A percentile compares a stretch with the other conserved stretches of the same genome.
Conservation (phyloP, 1,284 basidiomycete genomes). For the Somion occarium region DNA sequence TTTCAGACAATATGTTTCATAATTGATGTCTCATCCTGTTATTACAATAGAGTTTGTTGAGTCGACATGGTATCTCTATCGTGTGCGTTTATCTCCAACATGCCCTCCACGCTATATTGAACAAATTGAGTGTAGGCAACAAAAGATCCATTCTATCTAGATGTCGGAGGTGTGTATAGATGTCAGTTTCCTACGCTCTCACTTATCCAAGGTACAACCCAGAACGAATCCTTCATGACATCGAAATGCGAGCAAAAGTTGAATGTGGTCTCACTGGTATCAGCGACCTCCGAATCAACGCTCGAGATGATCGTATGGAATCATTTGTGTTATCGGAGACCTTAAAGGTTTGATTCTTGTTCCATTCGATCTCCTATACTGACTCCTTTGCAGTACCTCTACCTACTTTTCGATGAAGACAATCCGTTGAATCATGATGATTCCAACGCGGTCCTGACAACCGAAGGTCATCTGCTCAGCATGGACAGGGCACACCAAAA, state of each 20-base stretch:
- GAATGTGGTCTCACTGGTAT: slow-evolving; percentile 84
- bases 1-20: background rate
- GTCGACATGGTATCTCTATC: slow-evolving; percentile 91
- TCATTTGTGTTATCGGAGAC: slow-evolving; percentile 90
- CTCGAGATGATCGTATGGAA: slow-evolving; percentile 88
- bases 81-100: slow-evolving; percentile 44
- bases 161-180: slow-evolving; percentile 54
- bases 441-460: slow-evolving; percentile 84
- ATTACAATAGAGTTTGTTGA: slow-evolving; percentile 74
- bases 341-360: slow-evolving; percentile 57
- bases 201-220: background rate
- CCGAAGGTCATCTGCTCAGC: slow-evolving; percentile 87
- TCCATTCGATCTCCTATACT: background rate
- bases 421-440: slow-evolving; percentile 72
- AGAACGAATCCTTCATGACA: slow-evolving; percentile 77
- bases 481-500: slow-evolving; percentile 52
- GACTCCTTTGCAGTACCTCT: slow-evolving; percentile 65
- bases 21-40: background rate
- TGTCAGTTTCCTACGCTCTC: background rate
- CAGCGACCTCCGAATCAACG: slow-evolving; percentile 74
- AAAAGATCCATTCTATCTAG: slow-evolving; percentile 85
- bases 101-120: background rate
- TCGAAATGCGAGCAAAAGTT: slow-evolving; percentile 71
- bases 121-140: slow-evolving; percentile 63
- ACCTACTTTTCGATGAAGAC: slow-evolving; percentile 85